Evolutionary conservation across 768 basidiomycete species (phyloP), one percentile per base, ranked within the genome.

Genomic region (Suillus hirtellus): DNA sequence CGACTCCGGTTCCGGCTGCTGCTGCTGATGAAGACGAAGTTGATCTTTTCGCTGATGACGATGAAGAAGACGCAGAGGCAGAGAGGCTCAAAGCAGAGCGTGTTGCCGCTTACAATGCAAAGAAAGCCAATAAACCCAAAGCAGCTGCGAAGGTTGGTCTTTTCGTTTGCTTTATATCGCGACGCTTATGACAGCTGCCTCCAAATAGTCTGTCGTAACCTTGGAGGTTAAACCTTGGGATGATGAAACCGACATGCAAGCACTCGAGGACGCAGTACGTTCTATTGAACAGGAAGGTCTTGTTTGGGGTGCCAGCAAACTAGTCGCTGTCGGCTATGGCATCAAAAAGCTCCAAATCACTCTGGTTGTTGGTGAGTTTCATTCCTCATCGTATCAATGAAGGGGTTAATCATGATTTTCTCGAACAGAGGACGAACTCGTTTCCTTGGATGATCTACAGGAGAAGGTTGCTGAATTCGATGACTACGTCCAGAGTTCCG

Each of bases 171-270:
- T 54, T 14, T 54, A 19, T 24, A 44, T 46, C 63, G 59, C 54
- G 34, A 62, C 21, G 53, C 53, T 27, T 52, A 64, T 62, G 62
- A 52, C 50, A 52, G 31, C 68, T 66, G n/a, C 63, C 65, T 63
- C 62, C 12, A 55, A 63, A 42, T 76, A 98, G 95, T 99, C 97
- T 68, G 88, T 99, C 65, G 97, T 99, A 59, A 99, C 96, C 54
- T 80, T 99, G 69, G 96, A 99, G 69, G 95, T 99, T 66, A 99
- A 99, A 80, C 96, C 96, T 46, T 97, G 95, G 96, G 96, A 99
- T 76, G 96, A 99, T 74, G 95, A 97, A 82, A 99, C 97, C 59
- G 94, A 98, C 78, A 96, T 99, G 96, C 84, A 73, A 50, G 91
- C 81, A 59, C 82, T 99, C 69, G 96, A 99, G 78, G 77, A 81